A percentile compares a stretch with the other conserved stretches of the same genome.
phyloP scores from a whole-genome alignment of 345 rosid species.

The Hibiscus syriacus region DNA sequence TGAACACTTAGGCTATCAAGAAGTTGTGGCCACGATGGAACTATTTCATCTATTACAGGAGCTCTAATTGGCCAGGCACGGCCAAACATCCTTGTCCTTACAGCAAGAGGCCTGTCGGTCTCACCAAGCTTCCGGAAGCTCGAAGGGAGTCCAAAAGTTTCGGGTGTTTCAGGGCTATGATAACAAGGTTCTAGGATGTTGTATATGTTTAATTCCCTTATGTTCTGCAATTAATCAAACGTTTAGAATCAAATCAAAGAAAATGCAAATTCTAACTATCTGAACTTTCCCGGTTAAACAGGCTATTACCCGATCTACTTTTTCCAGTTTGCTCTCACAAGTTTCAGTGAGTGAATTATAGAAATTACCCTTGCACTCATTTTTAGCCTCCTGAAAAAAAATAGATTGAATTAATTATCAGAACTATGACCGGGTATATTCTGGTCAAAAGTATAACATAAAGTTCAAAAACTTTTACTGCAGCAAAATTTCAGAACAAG shows the following conservation, averaged over 20 bases:
- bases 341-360: slow-evolving; percentile 19
- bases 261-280: not conserved
- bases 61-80: too few species aligned
- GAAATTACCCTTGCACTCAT: slow-evolving; percentile 50
- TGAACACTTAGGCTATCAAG: slow-evolving; percentile 29
- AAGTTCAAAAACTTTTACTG: not conserved
- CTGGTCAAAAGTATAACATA: not conserved
- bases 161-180: slow-evolving; percentile 23
- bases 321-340: slow-evolving; percentile 12
- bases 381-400: slow-evolving; percentile 45
- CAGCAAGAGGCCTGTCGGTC: slow-evolving; percentile 59
- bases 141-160: slow-evolving; percentile 42
- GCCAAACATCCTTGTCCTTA: too few species aligned
- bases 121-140: slow-evolving; percentile 55
- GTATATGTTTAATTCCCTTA: slow-evolving; percentile 51
- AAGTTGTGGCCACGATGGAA: slow-evolving; percentile 87
- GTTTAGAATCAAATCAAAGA: slow-evolving; percentile 2
- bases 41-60: slow-evolving; percentile 62
- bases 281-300: not conserved
- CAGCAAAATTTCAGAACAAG: not conserved
- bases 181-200: slow-evolving; percentile 82
- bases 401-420: slow-evolving; percentile 7
- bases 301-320: too few species aligned
- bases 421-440: too few species aligned
- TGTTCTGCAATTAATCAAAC: slow-evolving; percentile 29